Percentiles rank a stretch among this genome's conserved stretches.
These are phyloP conservation scores for Holtermanniella nyarrowii DNA, from an alignment of 768 basidiomycete genomes.

Conservation along the genomic window DNA sequence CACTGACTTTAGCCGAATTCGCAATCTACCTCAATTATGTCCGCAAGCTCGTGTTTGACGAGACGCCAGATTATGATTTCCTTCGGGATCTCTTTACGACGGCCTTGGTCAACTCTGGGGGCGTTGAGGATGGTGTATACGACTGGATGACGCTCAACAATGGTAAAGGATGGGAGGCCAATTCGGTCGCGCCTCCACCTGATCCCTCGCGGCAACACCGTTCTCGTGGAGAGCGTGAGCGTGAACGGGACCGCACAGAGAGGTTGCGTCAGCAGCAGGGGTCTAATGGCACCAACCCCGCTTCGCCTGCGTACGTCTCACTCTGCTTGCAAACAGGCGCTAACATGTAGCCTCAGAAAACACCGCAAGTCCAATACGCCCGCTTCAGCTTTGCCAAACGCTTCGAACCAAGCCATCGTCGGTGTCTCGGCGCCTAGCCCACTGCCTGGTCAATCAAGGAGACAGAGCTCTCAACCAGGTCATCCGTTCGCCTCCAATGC, in stretches of 20 bases:
- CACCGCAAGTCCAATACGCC: slow-evolving; percentile 27
- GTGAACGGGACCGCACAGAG: slow-evolving; percentile 30
- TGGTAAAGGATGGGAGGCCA: slow-evolving; percentile 89
- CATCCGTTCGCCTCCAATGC: slow-evolving; percentile 36
- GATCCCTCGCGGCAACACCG: slow-evolving; percentile 30
- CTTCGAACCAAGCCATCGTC: slow-evolving; percentile 38
- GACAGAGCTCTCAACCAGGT: slow-evolving; percentile 31
- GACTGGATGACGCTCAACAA: slow-evolving; percentile 93
- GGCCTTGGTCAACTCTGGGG: slow-evolving; percentile 80
- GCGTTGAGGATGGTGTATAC: slow-evolving; percentile 83
- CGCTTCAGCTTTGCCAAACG: slow-evolving; percentile 27
- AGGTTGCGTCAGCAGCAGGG: slow-evolving; percentile 17
- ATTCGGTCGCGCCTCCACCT: slow-evolving; percentile 47
- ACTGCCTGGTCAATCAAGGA: slow-evolving; percentile 26
- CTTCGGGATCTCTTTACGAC: slow-evolving; percentile 88
- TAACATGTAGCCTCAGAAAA: slow-evolving; percentile 21
- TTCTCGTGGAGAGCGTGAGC: slow-evolving; percentile 31
- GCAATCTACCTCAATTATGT: slow-evolving; percentile 98
- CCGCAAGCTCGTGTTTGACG: slow-evolving; percentile 96
- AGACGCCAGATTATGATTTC: slow-evolving; percentile 98
- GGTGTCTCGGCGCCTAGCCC: slow-evolving; percentile 37
- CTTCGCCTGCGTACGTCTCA: slow-evolving; percentile 29
- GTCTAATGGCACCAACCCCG: slow-evolving; percentile 12
- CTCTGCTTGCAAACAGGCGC: background rate
- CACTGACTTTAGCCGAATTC: slow-evolving; percentile 67